Evolutionary conservation across 352 stramenopile species (phyloP).

Genomic region (Elongisporangium prolatum): DNA sequence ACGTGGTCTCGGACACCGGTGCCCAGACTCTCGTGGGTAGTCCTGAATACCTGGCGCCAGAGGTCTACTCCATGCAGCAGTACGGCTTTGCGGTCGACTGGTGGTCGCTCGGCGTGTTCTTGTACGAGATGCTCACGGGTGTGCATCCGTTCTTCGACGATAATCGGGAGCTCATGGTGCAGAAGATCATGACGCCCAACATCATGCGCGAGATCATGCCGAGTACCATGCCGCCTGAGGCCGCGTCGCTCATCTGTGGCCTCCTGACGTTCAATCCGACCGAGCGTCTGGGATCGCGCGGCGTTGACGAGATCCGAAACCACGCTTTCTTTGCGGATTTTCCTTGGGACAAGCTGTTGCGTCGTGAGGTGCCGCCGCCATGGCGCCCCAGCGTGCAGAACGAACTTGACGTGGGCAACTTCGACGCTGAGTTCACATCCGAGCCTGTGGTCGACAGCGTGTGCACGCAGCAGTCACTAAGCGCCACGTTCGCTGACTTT

Average conservation of each 20-base stretch:
- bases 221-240: constrained; percentile 54
- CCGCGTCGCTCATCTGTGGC: constrained; percentile 63
- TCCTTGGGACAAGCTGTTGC: constrained; percentile 77
- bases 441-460: constrained; percentile 74
- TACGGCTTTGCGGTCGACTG: constrained; percentile 88
- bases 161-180: constrained; percentile 79
- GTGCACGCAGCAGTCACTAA: constrained; percentile 64
- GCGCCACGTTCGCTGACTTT: constrained; percentile 66
- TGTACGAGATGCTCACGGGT: constrained; percentile 90
- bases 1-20: constrained; percentile 65
- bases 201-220: constrained; percentile 61
- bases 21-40: constrained; percentile 75
- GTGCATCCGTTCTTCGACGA: constrained; percentile 86
- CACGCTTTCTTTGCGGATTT: constrained; percentile 86
- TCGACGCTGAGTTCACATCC: constrained; percentile 71
- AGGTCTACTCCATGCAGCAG: constrained; percentile 70
- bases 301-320: constrained; percentile 59
- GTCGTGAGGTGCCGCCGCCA: constrained; percentile 44
- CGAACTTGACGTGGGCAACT: constrained; percentile 77
- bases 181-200: constrained; percentile 83
- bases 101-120: constrained; percentile 89
- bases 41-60: constrained; percentile 88
- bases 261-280: constrained; percentile 75
- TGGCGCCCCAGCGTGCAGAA: constrained; percentile 63
- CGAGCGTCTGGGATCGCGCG: constrained; percentile 54